Conservation (phyloP, 495 filamentous ascomycete species). For the Echria macrotheca region DNA sequence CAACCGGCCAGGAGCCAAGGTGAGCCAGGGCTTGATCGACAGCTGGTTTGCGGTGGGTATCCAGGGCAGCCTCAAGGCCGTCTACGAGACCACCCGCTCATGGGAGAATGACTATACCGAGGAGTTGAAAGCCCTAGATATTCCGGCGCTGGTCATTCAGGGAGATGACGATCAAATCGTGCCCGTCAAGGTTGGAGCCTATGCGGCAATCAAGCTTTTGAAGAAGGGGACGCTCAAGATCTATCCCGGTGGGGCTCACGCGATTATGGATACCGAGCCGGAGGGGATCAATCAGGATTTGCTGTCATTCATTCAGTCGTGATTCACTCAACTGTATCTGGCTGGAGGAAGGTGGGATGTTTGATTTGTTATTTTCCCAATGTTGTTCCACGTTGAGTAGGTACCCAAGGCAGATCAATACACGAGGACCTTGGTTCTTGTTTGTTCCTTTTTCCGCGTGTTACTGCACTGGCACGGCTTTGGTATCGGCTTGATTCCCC, state of each 20-base stretch:
- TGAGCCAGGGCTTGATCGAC: conserved; percentile 34
- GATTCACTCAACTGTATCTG: background rate
- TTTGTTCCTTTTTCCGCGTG: too few relatives aligned
- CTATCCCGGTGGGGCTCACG: conserved; percentile 33
- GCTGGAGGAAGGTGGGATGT: too few relatives aligned
- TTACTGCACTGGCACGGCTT: too few relatives aligned
- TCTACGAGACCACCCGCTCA: conserved; percentile 35
- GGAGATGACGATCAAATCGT: conserved; percentile 35
- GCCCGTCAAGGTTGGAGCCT: conserved; percentile 15
- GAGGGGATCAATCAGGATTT: conserved; percentile 4
- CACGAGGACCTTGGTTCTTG: too few relatives aligned
- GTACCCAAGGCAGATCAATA: too few relatives aligned
- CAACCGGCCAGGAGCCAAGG: conserved; percentile 32
- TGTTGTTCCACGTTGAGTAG: too few relatives aligned
- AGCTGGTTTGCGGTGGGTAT: conserved; percentile 40
- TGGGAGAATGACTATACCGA: conserved; percentile 40
- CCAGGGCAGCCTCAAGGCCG: conserved; percentile 32
- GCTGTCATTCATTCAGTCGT: background rate
- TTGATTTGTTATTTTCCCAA: too few relatives aligned
- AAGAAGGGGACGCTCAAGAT: conserved; percentile 35
- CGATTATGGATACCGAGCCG: background rate
- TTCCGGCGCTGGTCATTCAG: conserved; percentile 35
- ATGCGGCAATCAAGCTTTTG: conserved; percentile 31
- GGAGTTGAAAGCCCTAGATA: conserved; percentile 36
- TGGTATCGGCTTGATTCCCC: too few relatives aligned